Conservation (phyloP, 2,329 filamentous ascomycete genomes). For the Stromatinia cepivora region DNA sequence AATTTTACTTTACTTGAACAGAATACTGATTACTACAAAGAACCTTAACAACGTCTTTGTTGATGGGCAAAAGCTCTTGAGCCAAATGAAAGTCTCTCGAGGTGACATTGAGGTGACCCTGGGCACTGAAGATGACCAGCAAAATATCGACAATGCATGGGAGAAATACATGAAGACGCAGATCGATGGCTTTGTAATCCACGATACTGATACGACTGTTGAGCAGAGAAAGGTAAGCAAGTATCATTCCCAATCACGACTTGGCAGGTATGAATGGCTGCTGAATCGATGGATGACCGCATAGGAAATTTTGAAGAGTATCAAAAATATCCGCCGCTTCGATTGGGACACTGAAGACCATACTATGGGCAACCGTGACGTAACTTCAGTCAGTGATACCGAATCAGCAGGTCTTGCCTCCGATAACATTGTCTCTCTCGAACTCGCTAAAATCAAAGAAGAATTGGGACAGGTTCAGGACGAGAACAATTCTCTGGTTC, state of each 20-base stretch:
- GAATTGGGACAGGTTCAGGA: not conserved
- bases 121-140: not conserved
- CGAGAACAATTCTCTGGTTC: not conserved
- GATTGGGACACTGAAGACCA: not conserved
- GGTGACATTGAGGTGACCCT: not conserved
- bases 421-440: not conserved
- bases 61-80: not conserved
- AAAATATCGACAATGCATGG: not conserved
- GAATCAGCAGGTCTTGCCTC: not conserved
- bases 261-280: not conserved
- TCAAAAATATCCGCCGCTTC: not conserved
- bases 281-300: not conserved
- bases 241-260: not conserved
- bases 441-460: not conserved
- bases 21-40: not conserved
- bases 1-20: not conserved
- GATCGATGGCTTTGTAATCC: not conserved
- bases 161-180: not conserved
- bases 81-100: not conserved
- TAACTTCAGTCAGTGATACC: not conserved
- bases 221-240: slow-evolving; percentile 1
- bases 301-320: not conserved
- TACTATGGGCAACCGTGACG: not conserved
- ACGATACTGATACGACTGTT: not conserved
- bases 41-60: not conserved